These are phyloP conservation scores for Hansenula sp. DNA, from an alignment of 1,139 yeast species.

Conservation along the genomic window DNA sequence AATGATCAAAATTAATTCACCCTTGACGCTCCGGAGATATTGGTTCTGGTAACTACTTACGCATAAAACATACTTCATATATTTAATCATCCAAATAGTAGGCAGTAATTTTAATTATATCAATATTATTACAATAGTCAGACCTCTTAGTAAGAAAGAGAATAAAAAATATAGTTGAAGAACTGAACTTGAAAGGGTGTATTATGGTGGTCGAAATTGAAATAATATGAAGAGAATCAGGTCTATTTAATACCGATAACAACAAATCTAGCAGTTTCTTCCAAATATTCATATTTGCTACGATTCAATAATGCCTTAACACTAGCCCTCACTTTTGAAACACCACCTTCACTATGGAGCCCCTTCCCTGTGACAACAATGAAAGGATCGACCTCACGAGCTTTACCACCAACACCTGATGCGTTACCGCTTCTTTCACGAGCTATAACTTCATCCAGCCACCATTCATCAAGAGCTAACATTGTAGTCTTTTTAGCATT, in stretches of 20 bases:
- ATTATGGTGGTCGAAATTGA: too few relatives aligned
- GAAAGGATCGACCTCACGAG: conserved; percentile 34
- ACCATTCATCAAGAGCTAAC: conserved; percentile 41
- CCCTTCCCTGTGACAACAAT: conserved; percentile 55
- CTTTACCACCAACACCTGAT: conserved; percentile 12
- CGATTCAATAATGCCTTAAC: conserved; percentile 32
- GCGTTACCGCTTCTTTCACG: conserved; percentile 37
- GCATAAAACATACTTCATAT: too few relatives aligned
- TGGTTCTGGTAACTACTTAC: too few relatives aligned
- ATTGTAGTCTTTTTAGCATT: conserved; percentile 35
- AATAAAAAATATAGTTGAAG: too few relatives aligned
- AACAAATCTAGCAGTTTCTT: conserved; percentile 34
- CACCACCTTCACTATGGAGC: conserved; percentile 48
- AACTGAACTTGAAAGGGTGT: background rate
- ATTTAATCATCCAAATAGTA: too few relatives aligned
- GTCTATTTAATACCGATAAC: conserved; percentile 33
- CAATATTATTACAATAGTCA: too few relatives aligned
- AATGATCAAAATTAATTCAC: background rate
- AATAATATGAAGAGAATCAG: too few relatives aligned
- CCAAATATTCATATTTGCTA: conserved; percentile 35
- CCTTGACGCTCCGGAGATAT: too few relatives aligned
- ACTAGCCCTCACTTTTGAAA: conserved; percentile 35
- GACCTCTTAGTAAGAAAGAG: too few relatives aligned
- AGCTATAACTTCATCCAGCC: conserved; percentile 41
- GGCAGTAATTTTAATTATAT: too few relatives aligned